A percentile compares a stretch with the other conserved stretches of the same genome.
These are phyloP conservation scores for Spathaspora boniae DNA, from an alignment of 805 yeast species.

Conservation along the genomic window DNA sequence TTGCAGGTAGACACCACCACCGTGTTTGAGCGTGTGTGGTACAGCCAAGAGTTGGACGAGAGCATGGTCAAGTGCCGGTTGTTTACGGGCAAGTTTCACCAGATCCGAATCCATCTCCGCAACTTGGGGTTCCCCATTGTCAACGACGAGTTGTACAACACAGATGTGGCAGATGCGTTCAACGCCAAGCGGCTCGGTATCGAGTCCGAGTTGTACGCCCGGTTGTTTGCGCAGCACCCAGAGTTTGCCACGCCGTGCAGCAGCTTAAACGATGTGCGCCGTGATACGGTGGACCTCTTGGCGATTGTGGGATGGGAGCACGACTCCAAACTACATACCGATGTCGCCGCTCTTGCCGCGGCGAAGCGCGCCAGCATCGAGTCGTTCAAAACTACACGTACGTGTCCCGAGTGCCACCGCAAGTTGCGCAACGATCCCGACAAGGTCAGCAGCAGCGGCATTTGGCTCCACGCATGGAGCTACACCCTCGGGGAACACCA, in stretches of 20 bases:
- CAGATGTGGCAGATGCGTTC: constrained; percentile 9
- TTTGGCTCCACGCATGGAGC: constrained; percentile 48
- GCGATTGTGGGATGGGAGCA: constrained; percentile 2
- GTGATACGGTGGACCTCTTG: constrained; percentile 7
- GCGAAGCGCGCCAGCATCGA: too few species aligned
- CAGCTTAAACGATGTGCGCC: constrained; percentile 6
- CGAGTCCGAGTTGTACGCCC: constrained; percentile 22
- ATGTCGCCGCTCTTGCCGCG: too few species aligned
- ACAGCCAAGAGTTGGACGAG: constrained; percentile 24
- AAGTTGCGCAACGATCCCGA: background rate
- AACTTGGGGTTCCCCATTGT: constrained; percentile 79
- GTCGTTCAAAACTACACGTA: too few species aligned
- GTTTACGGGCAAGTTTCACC: constrained; percentile 54
- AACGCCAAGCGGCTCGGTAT: constrained; percentile 16
- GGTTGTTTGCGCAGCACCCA: constrained; percentile 16
- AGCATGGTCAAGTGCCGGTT: constrained; percentile 50
- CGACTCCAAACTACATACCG: constrained; percentile 1
- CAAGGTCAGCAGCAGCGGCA: constrained; percentile 16
- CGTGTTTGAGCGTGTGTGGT: constrained; percentile 26
- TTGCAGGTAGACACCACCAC: constrained; percentile 32
- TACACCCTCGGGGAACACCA: constrained; percentile 31
- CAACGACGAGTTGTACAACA: constrained; percentile 55
- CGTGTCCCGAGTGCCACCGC: constrained; percentile 8
- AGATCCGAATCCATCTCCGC: constrained; percentile 52
- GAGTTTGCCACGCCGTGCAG: constrained; percentile 11